Evolutionary conservation across 345 rosid species (phyloP), one percentile per base, ranked within the genome.

Genomic region (Zanthoxylum bungeanum): DNA sequence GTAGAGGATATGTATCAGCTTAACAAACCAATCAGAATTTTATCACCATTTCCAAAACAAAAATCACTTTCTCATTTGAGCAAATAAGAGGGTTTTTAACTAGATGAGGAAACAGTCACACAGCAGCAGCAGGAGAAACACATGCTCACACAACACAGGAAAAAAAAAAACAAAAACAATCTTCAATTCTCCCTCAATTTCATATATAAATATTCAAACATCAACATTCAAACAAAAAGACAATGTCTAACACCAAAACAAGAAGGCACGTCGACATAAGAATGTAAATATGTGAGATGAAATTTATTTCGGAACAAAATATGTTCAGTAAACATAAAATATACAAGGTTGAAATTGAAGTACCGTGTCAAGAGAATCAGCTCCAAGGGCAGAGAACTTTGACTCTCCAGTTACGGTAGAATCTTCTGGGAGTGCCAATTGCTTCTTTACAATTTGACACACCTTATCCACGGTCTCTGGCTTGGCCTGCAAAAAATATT

Each of bases 331-430:
- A 27, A 28, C 1, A 17, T 11, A 19, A 39, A 7, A 27, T 4
- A 10, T 39, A 30, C 14, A 49, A 3, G 63, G 60, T 12, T n/a
- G 33, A 12, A 31, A 33, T 17, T 40, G 36, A 50, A 36, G 57
- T 83, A 81, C 90, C 72, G 86, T 84, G 76, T 86, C 90, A 16
- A 84, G 88, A 60, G 86, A 82, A 74, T 82, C 88, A 44, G 88
- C 85, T 63, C 86, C 88, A 24, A 84, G 84, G 30, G 74, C 73
- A 53, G 77, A 21, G 12, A 86, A 86, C 68, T 82, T 84, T n/a
- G 85, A 84, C 9, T 82, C 88, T 66, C 82, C 86, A 33, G 73
- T 72, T 10, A 84, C 77, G 5, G 59, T 11, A 68, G 79, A 19
- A 24, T 70, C 86, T 9, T 67, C 77, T 46, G 85, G 71, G 28